Evolutionary conservation across 140 eudicot species (phyloP).

Genomic region (Bidens hawaiensis): DNA sequence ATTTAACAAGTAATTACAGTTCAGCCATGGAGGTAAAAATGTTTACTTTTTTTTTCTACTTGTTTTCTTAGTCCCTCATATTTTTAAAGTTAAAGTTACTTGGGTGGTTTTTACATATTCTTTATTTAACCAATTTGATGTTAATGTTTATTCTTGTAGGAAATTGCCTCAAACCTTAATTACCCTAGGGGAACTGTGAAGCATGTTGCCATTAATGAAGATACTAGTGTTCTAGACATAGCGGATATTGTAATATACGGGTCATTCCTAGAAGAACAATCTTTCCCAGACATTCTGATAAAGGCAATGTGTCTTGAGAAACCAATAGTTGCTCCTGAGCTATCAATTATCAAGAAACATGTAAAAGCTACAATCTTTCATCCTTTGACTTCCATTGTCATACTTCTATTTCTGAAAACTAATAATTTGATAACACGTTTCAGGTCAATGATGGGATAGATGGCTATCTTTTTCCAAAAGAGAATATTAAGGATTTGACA

Average conservation of each 20-base stretch:
- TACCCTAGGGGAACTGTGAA: constrained; percentile 64
- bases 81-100: constrained; percentile 8
- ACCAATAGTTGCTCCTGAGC: constrained; percentile 77
- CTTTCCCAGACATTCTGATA: constrained; percentile 65
- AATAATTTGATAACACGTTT: constrained; percentile 21
- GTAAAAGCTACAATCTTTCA: constrained; percentile 43
- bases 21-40: constrained; percentile 61
- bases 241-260: constrained; percentile 79
- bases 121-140: neutral
- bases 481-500: constrained; percentile 51
- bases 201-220: constrained; percentile 48
- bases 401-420: too few species aligned
- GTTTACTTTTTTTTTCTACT: neutral
- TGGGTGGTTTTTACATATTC: neutral
- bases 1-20: constrained; percentile 52
- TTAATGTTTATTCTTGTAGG: constrained; percentile 33
- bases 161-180: constrained; percentile 52
- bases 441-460: constrained; percentile 87
- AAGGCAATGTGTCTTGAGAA: constrained; percentile 88
- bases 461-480: constrained; percentile 75
- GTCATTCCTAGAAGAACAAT: constrained; percentile 71
- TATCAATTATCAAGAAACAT: constrained; percentile 55
- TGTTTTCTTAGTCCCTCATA: neutral
- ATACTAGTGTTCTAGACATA: constrained; percentile 32
- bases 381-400: too few species aligned